These are phyloP conservation scores for Symbiodinium pilosum DNA, from an alignment of 73 alveolate genomes.

Conservation along the genomic window DNA sequence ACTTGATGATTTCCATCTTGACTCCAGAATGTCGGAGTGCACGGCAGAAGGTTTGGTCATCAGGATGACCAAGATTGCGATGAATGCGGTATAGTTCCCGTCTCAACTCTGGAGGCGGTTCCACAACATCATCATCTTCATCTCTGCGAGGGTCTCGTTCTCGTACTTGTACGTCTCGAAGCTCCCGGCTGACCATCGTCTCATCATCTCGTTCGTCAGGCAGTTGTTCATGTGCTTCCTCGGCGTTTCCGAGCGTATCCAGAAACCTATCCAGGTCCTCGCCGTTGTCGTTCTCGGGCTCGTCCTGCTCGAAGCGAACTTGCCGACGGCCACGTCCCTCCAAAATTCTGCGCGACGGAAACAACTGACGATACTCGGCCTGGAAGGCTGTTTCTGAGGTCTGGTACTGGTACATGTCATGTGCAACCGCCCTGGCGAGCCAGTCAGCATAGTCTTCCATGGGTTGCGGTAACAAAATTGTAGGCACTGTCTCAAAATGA, in stretches of 20 bases:
- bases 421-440: not conserved
- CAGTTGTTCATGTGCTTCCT: too few relatives aligned
- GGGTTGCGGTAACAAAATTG: not conserved
- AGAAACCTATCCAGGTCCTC: too few relatives aligned
- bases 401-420: not conserved
- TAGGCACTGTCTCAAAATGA: not conserved
- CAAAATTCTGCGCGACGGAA: conserved; percentile 39
- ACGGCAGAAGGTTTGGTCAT: not conserved
- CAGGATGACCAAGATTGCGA: conserved; percentile 28
- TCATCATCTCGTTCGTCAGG: too few relatives aligned
- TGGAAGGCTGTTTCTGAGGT: not conserved
- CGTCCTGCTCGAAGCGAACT: not conserved
- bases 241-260: too few relatives aligned
- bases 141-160: too few relatives aligned
- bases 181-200: not conserved
- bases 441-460: not conserved
- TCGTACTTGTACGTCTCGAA: not conserved
- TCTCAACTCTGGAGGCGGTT: conserved; percentile 6
- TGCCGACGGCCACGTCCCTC: not conserved
- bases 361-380: not conserved
- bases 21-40: not conserved
- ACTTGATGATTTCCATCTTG: not conserved
- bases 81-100: conserved; percentile 20
- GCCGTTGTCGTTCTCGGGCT: not conserved
- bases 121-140: too few relatives aligned